Base-by-base conservation (phyloP, 305 asterid species). In the Caryopteris hybrid region DNA sequence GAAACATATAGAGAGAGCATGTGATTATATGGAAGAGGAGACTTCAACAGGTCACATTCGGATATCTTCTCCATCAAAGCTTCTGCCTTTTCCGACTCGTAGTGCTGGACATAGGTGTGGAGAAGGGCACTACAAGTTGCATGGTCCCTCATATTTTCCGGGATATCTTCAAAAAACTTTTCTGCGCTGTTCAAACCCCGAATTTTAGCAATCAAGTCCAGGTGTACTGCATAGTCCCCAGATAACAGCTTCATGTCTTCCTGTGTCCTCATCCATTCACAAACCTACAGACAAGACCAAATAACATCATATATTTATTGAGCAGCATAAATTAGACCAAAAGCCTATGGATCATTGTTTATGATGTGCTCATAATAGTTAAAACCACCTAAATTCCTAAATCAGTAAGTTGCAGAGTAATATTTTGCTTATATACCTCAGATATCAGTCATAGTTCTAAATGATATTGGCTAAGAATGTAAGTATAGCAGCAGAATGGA, bases 161-260 rank as follows among this genome's bases (percentile, higher is more conserved):
- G 96, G 55, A 92, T 88, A 66, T 92, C 98, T 65, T 67, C 78
- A 9, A 92, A 92, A 46, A 90, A 92, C 84, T 85, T 92, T 31
- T 88, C 98, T 1, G 98, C 97, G 6, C 92, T 90, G 54, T 81
- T 78, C 71, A 88, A 51, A 33, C 98, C 97, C 10, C 94, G 90
- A 29, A 90, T 74, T 79, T 92, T 92, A 1, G 95, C 91, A 69
- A 90, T 82, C 80, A 92, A 79, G 78, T 92, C 98, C 78, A 92
- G 80, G 69, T 92, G 97, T 68, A 92, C 85, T 55, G 97, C 97
- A 66, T 86, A 92, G 59, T 92, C 98, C 61, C 98, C 98, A 8
- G 95, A 71, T 54, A 84, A 66, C n/a, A 92, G 86, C 78, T 85
- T 74, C 72, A 92, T 75, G 77, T 88, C 95, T 56, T 85, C 86